Base-by-base conservation (phyloP, 2,329 filamentous ascomycete species). In the Cordyceps tenuipes region DNA sequence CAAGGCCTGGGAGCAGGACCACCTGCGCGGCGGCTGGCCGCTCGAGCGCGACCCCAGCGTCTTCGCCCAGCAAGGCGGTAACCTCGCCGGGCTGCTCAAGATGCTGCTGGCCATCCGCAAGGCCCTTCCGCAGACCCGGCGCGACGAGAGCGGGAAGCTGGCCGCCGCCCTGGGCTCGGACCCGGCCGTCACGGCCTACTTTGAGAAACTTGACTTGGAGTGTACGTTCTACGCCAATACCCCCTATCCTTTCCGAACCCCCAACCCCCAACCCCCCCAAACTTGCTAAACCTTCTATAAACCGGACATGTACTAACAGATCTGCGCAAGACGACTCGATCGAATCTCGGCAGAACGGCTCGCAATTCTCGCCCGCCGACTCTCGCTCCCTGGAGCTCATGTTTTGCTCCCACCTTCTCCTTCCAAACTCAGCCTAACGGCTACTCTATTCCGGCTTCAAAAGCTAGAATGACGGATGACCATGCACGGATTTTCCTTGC, bases 1-100 rank as follows among this genome's bases (percentile, higher is more conserved):
- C 72, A 85, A 86, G 63, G 83, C 82, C 2, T 88, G 84, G 83
- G 83, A 86, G 65, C 82, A 86, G 67, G 79, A 83, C 59, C 80
- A 81, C 54, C 77, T 86, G 29, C 77, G 81, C 2, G 77, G 78
- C 0, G 77, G 79, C 48, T 87, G 84, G 84, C 85, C 85, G 4
- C 74, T 87, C 3, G 82, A 84, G 66, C 71, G 75, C 43, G 79
- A 80, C 8, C 84, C 84, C 0, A 72, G 75, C 54, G 75, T 76
- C 55, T 87, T 82, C 66, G 81, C 82, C 0, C 77, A 79, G 59
- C 83, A 87, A 64, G 84, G 84, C 17, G 79, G 81, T 50, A 78
- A 79, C 39, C 75, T 87, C 7, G 82, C 82, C 5, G 77, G 82
- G 49, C 71, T 86, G 44, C 69, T 87, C 54, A 79, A 81, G 68